Base-by-base conservation (phyloP, 306 rosid species). In the Mimosa pudica region DNA sequence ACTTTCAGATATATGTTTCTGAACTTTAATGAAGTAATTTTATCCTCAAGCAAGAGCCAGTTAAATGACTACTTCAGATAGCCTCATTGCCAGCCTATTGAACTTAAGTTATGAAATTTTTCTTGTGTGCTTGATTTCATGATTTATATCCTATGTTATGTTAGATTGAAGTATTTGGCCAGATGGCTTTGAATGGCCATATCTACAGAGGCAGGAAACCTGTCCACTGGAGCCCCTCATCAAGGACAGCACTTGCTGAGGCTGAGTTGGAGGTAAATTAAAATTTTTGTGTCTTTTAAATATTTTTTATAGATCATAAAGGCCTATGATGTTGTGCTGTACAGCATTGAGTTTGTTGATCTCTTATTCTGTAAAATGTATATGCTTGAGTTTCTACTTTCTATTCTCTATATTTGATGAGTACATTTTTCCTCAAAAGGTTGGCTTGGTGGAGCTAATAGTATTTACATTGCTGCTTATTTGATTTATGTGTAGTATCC, bases 141-240 rank as follows among this genome's bases (percentile, higher is more conserved):
- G 77, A 75, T 45, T 78, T 49, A n/a, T 70, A 41, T 72, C 54
- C 46, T 81, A 20, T 65, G 84, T 57, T 82, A 79, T 87, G 70
- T 70, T 88, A 95, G 99, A 95, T 95, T 82, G 98, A 93, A 86
- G 99, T 95, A 79, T 95, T 95, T 88, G 99, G 98, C 70, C 94
- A 91, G 88, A 95, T 95, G 98, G 97, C 94, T 84, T 82, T 90
- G 82, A 86, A 90, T 88, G 99, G 98, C 55, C 88, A 87, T 80
- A 95, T 95, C 82, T 93, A 89, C 84, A 86, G 99, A 87, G 99
- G 99, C 77, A 89, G 96, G 83, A 95, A 95, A 83, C 99, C 99
- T 51, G 99, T 95, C 83, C 99, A 95, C 84, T 95, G 99, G 99
- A 95, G 99, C 83, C 99, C 98, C 79, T 95, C 99, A 6, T 93